phyloP scores from a whole-genome alignment of 1,284 basidiomycete genomes.

The Apiotrichum siamense region DNA sequence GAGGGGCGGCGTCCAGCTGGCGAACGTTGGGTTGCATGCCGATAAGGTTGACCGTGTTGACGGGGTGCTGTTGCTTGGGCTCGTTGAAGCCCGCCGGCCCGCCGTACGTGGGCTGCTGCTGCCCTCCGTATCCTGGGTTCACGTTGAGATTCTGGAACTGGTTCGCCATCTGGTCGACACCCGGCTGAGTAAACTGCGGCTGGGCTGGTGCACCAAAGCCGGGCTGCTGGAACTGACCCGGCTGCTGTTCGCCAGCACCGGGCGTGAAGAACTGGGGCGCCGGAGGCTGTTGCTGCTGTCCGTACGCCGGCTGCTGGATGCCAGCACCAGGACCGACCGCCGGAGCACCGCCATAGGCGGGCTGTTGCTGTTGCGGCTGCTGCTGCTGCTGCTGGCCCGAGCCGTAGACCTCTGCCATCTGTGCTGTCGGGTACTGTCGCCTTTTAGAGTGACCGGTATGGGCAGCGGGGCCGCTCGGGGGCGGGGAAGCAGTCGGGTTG shows the following conservation, averaged over 20 bases:
- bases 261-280: conserved; percentile 74
- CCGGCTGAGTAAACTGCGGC: conserved; percentile 4
- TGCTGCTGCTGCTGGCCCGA: conserved; percentile 18
- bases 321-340: conserved; percentile 2
- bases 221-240: conserved; percentile 38
- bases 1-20: conserved; percentile 73
- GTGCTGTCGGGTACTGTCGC: conserved; percentile 82
- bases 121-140: conserved; percentile 48
- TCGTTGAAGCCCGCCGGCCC: conserved; percentile 13
- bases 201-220: conserved; percentile 40
- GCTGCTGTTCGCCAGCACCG: conserved; percentile 56
- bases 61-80: conserved; percentile 49
- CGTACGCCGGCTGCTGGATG: conserved; percentile 42
- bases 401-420: conserved; percentile 73
- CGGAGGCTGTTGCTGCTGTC: conserved; percentile 34
- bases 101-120: conserved; percentile 7
- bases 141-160: conserved; percentile 87
- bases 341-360: conserved; percentile 25
- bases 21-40: conserved; percentile 83
- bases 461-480: conserved; percentile 30
- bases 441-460: conserved; percentile 55
- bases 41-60: conserved; percentile 80
- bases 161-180: conserved; percentile 63
- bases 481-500: conserved; percentile 22
- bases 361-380: conserved; percentile 19